These are phyloP conservation scores for Boletellus deceptivus DNA, from an alignment of 1,284 basidiomycete species.

Conservation along the genomic window DNA sequence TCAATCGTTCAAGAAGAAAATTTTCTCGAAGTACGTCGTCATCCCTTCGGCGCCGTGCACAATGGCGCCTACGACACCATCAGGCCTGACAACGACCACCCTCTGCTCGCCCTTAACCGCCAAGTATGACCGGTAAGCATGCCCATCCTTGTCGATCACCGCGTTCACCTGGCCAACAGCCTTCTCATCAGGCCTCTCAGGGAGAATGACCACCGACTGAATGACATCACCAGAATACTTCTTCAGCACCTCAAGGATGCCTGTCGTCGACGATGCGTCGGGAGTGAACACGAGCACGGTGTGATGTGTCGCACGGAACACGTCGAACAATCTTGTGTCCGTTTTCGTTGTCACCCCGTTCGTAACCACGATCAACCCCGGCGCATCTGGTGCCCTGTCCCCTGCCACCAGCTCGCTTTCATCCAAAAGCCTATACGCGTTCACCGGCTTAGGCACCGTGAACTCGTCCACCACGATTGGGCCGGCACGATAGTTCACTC, in stretches of 20 bases:
- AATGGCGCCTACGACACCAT: constrained; percentile 38
- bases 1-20: constrained; percentile 1
- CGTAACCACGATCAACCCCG: constrained; percentile 1
- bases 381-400: constrained; percentile 23
- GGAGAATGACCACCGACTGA: constrained; percentile 14
- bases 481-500: constrained; percentile 36
- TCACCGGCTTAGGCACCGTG: background rate
- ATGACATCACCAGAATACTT: constrained; percentile 1
- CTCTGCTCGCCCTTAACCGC: constrained; percentile 12
- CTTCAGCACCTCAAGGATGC: constrained; percentile 9
- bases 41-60: constrained; percentile 21
- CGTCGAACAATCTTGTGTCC: constrained; percentile 22
- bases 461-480: constrained; percentile 32
- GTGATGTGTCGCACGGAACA: constrained; percentile 23
- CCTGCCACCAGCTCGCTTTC: constrained; percentile 16
- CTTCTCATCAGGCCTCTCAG: background rate
- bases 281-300: constrained; percentile 26
- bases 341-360: background rate
- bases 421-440: constrained; percentile 15
- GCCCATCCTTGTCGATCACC: constrained; percentile 15
- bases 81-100: constrained; percentile 36
- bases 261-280: background rate
- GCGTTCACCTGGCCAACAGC: background rate
- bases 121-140: constrained; percentile 25
- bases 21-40: background rate